Base-by-base conservation (phyloP, 768 basidiomycete species). In the Hygrocybe punicea region DNA sequence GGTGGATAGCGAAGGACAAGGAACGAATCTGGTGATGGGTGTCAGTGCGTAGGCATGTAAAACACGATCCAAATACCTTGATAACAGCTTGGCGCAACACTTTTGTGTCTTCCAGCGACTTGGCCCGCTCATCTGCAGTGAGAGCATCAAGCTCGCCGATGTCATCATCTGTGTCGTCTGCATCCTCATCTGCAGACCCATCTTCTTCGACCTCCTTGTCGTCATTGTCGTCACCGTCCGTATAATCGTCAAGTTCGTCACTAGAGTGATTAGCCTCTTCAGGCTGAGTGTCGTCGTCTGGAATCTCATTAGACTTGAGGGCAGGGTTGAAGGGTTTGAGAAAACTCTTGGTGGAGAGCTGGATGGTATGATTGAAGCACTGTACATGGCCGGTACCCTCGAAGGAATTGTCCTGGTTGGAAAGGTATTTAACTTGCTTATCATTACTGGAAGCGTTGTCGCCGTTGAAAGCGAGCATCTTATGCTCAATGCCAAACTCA, bases 311-410 rank as follows among this genome's bases (percentile, higher is more conserved):
- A 29, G 29, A 29, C 29, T 29, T 29, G 29, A 29, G 29, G 29
- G 29, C 29, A 29, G 29, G 29, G 45, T 47, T 73, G 62, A 78
- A 79, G 49, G 65, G 62, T 0, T 53, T 2, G 0, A 78, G 37
- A 0, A 76, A 21, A 1, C 58, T 62, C 51, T 77, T 73, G 0
- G 71, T 74, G 1, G 73, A 62, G 0, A 80, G 60, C 37, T 74
- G 75, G 17, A 78, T 19, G 4, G 73, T 62, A 46, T 80, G 78
- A 1, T 63, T 57, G 51, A 80, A 77, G 56, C 79, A 81, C 0
- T 64, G 49, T 0, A 65, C 67, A 2, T 62, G 71, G 21, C 64
- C 71, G 0, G 53, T 57, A 0, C 29, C 21, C 0, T 71, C 70
- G 3, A 55, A 53, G 42, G 70, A 74, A 0, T 24, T 33, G 0